Percentiles rank a stretch among this genome's conserved stretches.
These are phyloP conservation scores for Tylopilus sp. DNA, from an alignment of 1,284 basidiomycete species.

Conservation along the genomic window DNA sequence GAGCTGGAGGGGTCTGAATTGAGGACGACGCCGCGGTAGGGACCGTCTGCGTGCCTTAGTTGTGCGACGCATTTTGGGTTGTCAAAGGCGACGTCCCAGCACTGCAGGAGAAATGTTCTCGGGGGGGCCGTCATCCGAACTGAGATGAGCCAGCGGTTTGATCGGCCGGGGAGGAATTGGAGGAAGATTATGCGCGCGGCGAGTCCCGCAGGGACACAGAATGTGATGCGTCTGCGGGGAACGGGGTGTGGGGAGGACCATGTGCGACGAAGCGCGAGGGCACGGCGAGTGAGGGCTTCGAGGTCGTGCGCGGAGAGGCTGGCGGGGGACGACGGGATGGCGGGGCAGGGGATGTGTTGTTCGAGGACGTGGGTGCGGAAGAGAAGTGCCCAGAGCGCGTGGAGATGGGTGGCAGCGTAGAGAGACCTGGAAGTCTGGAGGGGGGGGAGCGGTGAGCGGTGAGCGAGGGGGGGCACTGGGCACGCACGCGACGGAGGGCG, in stretches of 20 bases:
- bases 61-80: constrained; percentile 38
- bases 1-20: constrained; percentile 35
- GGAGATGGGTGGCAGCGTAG: constrained; percentile 40
- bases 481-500: constrained; percentile 21
- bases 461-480: too few species aligned
- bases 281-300: constrained; percentile 39
- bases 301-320: constrained; percentile 40
- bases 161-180: constrained; percentile 42
- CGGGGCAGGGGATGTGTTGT: constrained; percentile 46
- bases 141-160: constrained; percentile 44
- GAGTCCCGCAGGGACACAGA: constrained; percentile 27
- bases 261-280: constrained; percentile 42
- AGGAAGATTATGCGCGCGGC: constrained; percentile 39
- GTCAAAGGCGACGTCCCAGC: constrained; percentile 45
- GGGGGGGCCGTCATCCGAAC: constrained; percentile 32
- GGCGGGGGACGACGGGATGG: constrained; percentile 34
- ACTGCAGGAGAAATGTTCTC: constrained; percentile 41
- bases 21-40: constrained; percentile 39
- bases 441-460: neutral
- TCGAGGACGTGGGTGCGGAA: constrained; percentile 41
- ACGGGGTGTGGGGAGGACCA: constrained; percentile 46
- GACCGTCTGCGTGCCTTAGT: constrained; percentile 31
- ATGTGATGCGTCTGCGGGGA: constrained; percentile 26
- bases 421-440: constrained; percentile 48
- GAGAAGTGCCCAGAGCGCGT: constrained; percentile 49